Evolutionary conservation across 2,329 filamentous ascomycete genomes (phyloP).

Genomic region (Talaromyces sp.): DNA sequence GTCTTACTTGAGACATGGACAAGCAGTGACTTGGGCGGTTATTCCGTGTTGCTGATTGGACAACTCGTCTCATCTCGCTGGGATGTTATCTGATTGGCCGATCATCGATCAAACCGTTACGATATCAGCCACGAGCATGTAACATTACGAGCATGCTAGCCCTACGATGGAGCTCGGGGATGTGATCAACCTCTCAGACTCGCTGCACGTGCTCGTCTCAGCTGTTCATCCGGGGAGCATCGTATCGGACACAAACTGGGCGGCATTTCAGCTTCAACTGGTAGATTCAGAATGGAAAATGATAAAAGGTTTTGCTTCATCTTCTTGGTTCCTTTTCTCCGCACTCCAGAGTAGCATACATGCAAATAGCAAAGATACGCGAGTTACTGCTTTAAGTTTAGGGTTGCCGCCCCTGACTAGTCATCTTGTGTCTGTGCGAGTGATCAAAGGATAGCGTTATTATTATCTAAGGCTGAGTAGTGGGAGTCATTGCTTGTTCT

Average conservation of each 20-base stretch:
- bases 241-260: not conserved
- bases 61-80: not conserved
- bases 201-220: not conserved
- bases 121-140: conserved; percentile 9
- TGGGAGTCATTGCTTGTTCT: not conserved
- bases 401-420: not conserved
- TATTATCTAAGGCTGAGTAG: not conserved
- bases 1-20: too few relatives aligned
- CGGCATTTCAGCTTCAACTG: not conserved
- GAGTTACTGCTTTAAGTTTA: not conserved
- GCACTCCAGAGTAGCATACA: too few relatives aligned
- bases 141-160: too few relatives aligned
- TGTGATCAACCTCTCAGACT: not conserved
- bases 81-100: not conserved
- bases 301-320: too few relatives aligned
- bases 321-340: too few relatives aligned
- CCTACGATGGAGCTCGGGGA: not conserved
- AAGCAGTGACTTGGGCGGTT: not conserved
- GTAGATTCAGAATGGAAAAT: not conserved
- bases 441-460: not conserved
- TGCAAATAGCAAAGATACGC: not conserved
- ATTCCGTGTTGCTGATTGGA: not conserved
- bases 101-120: not conserved
- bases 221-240: not conserved
- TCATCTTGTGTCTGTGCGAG: not conserved